Evolutionary conservation across 805 yeast genomes (phyloP).

Genomic region (Candida dajiaensis): DNA sequence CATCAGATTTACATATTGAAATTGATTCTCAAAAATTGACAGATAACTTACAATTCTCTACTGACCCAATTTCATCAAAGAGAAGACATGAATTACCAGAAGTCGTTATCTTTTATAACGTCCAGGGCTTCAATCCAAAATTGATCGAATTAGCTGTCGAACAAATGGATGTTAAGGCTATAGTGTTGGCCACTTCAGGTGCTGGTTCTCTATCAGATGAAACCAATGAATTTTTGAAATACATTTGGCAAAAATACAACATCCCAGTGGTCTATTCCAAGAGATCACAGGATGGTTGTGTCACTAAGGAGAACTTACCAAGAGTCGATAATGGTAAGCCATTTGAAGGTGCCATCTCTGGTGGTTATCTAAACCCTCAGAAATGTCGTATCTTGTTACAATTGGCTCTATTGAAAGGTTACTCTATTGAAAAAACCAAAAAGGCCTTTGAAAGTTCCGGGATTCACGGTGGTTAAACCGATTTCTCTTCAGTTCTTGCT

Average conservation of each 20-base stretch:
- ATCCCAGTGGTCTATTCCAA: constrained; percentile 60
- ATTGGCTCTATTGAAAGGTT: constrained; percentile 38
- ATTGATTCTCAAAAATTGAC: constrained; percentile 24
- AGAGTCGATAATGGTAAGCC: constrained; percentile 24
- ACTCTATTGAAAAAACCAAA: constrained; percentile 29
- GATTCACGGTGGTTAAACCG: constrained; percentile 34
- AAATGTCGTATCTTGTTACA: constrained; percentile 55
- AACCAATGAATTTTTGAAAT: constrained; percentile 39
- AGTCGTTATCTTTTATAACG: constrained; percentile 54
- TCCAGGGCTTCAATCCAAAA: constrained; percentile 51
- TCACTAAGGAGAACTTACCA: constrained; percentile 35
- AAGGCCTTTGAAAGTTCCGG: constrained; percentile 31
- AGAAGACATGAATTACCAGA: constrained; percentile 30
- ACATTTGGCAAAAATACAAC: constrained; percentile 31
- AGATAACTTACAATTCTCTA: constrained; percentile 16
- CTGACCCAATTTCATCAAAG: constrained; percentile 18
- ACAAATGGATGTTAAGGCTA: constrained; percentile 42
- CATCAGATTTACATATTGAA: constrained; percentile 37
- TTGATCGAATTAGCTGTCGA: constrained; percentile 42
- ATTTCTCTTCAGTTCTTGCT: not conserved
- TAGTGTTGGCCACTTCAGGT: constrained; percentile 66
- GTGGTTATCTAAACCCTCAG: constrained; percentile 63
- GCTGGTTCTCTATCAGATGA: constrained; percentile 57
- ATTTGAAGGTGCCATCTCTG: constrained; percentile 43
- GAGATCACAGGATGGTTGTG: constrained; percentile 67